These are phyloP conservation scores for Suhomyces panamericanus DNA, from an alignment of 1,139 yeast species.

Conservation along the genomic window DNA sequence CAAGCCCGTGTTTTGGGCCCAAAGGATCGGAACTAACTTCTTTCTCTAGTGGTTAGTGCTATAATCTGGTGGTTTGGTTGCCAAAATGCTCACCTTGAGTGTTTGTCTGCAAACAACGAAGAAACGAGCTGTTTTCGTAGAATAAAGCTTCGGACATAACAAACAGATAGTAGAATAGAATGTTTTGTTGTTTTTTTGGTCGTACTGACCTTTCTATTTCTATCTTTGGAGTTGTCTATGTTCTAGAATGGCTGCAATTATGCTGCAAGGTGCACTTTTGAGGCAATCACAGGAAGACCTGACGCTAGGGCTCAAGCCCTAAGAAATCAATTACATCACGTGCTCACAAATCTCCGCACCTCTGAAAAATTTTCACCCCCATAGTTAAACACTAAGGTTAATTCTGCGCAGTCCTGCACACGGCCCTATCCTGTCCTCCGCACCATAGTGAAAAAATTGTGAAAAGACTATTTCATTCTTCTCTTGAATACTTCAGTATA, in stretches of 20 bases:
- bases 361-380: constrained; percentile 7
- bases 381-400: background rate
- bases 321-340: background rate
- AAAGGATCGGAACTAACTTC: background rate
- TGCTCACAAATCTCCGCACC: constrained; percentile 3
- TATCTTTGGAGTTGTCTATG: too few species aligned
- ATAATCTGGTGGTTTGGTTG: background rate
- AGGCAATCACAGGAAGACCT: background rate
- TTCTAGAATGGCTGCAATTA: background rate
- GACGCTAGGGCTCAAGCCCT: constrained; percentile 7
- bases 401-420: constrained; percentile 8
- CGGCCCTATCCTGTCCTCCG: constrained; percentile 3
- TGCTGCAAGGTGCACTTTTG: background rate
- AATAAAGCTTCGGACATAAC: constrained; percentile 2
- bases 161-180: too few species aligned
- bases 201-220: too few species aligned
- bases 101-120: constrained; percentile 1
- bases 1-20: background rate
- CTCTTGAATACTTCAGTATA: constrained; percentile 15
- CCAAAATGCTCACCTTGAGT: background rate
- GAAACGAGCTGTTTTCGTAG: constrained; percentile 7
- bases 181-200: too few species aligned
- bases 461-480: constrained; percentile 11
- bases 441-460: constrained; percentile 11
- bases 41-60: background rate